Percentiles rank a stretch among this genome's conserved stretches.
Evolutionary conservation across 2,329 filamentous ascomycete genomes (phyloP).

Genomic region (Exophiala sideris): DNA sequence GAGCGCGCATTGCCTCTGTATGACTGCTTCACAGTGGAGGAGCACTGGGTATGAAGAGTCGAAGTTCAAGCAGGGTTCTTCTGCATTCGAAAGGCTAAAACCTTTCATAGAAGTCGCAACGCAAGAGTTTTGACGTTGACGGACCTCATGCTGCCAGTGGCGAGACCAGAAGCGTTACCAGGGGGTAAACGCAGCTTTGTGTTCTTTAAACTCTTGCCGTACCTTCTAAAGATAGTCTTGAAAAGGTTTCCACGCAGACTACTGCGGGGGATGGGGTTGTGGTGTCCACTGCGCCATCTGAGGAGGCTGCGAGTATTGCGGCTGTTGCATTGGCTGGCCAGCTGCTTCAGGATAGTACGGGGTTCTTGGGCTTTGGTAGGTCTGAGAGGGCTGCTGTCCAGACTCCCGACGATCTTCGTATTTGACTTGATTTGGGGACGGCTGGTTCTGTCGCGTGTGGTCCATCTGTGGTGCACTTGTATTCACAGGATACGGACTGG

Average conservation of each 20-base stretch:
- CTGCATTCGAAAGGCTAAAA: too few relatives aligned
- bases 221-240: neutral
- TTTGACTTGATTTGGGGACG: constrained; percentile 23
- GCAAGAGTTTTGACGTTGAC: too few relatives aligned
- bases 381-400: constrained; percentile 13
- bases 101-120: too few relatives aligned
- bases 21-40: too few relatives aligned
- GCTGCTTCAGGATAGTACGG: constrained; percentile 20
- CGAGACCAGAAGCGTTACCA: too few relatives aligned
- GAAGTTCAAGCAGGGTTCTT: too few relatives aligned
- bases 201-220: too few relatives aligned
- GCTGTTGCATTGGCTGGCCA: constrained; percentile 10
- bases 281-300: constrained; percentile 16
- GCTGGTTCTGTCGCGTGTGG: constrained; percentile 23
- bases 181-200: too few relatives aligned
- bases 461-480: constrained; percentile 21
- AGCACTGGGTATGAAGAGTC: too few relatives aligned
- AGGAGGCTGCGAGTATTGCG: constrained; percentile 19
- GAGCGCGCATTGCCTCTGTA: too few relatives aligned
- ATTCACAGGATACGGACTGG: constrained; percentile 20
- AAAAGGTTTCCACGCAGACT: neutral
- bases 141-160: too few relatives aligned
- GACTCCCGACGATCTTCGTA: constrained; percentile 25
- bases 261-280: constrained; percentile 8
- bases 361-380: constrained; percentile 22